phyloP scores from a whole-genome alignment of 2,329 filamentous ascomycete species.

The Cylindrodendrum hubeiense region DNA sequence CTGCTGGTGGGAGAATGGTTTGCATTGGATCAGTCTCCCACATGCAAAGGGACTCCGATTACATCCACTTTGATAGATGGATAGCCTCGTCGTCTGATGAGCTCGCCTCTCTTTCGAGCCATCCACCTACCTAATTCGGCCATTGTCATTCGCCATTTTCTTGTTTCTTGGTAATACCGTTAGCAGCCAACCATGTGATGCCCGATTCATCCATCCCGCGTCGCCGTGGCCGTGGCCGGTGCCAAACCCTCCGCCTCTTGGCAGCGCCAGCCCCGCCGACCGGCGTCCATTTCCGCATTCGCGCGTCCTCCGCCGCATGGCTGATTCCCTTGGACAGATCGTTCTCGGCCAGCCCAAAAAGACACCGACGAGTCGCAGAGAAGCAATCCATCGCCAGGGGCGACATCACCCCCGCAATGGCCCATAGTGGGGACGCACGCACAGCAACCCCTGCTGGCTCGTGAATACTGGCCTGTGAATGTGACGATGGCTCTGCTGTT shows the following conservation, averaged over 20 bases:
- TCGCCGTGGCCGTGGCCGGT: neutral
- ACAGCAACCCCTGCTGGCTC: neutral
- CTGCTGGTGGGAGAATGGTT: no score
- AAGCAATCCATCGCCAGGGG: neutral
- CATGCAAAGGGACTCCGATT: neutral
- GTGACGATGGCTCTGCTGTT: neutral
- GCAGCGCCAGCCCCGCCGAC: neutral
- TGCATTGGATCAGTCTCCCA: neutral
- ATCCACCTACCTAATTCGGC: constrained; percentile 6
- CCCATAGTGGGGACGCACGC: neutral
- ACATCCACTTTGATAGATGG: no score
- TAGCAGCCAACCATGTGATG: neutral
- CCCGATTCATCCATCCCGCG: neutral
- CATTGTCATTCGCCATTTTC: neutral
- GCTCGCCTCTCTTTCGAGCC: neutral
- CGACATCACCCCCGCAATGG: constrained; percentile 10
- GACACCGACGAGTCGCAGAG: neutral
- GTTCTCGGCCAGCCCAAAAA: neutral
- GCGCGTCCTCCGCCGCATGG: neutral
- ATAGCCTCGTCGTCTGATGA: no score
- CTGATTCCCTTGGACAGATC: neutral
- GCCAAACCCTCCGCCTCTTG: neutral
- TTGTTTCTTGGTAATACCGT: neutral
- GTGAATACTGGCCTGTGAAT: constrained; percentile 14
- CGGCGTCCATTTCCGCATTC: constrained; percentile 2